Conservation (phyloP, 805 yeast genomes). For the Ogataea henricii region DNA sequence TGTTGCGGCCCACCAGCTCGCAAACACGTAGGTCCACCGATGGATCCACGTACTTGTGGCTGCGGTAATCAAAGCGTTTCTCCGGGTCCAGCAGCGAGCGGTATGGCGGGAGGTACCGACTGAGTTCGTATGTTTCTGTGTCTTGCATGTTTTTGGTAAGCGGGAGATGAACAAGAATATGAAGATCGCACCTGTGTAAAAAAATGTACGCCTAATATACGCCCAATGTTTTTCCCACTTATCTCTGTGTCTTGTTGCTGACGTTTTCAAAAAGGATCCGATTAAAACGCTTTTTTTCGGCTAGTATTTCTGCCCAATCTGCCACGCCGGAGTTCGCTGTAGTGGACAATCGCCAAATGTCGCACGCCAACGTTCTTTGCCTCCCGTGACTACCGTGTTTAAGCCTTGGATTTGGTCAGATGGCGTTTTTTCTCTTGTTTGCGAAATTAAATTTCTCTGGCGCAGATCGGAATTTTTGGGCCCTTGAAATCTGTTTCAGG, state of each 20-base stretch:
- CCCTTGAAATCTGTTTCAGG: slow-evolving; percentile 1
- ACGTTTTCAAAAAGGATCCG: no score
- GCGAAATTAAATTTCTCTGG: not conserved
- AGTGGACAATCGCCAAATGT: no score
- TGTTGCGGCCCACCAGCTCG: slow-evolving; percentile 14
- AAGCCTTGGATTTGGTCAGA: not conserved
- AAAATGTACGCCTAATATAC: no score
- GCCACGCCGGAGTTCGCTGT: no score
- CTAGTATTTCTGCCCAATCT: no score
- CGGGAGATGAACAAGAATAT: not conserved
- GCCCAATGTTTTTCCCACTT: no score
- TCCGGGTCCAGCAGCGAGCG: slow-evolving; percentile 52
- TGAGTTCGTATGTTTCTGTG: slow-evolving; percentile 24
- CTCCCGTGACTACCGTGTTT: not conserved
- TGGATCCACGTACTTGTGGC: slow-evolving; percentile 41
- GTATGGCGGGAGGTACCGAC: slow-evolving; percentile 49
- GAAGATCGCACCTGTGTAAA: not conserved
- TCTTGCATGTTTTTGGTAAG: not conserved
- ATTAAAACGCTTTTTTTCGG: no score
- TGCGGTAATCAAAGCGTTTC: slow-evolving; percentile 51
- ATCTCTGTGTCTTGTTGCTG: no score
- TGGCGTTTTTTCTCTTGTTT: not conserved
- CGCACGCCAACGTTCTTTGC: not conserved
- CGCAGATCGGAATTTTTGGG: slow-evolving; percentile 1
- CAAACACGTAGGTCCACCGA: slow-evolving; percentile 22